A percentile compares a stretch with the other conserved stretches of the same genome.
Evolutionary conservation across 2,329 filamentous ascomycete species (phyloP).

Genomic region (Verticillium albo-atrum): DNA sequence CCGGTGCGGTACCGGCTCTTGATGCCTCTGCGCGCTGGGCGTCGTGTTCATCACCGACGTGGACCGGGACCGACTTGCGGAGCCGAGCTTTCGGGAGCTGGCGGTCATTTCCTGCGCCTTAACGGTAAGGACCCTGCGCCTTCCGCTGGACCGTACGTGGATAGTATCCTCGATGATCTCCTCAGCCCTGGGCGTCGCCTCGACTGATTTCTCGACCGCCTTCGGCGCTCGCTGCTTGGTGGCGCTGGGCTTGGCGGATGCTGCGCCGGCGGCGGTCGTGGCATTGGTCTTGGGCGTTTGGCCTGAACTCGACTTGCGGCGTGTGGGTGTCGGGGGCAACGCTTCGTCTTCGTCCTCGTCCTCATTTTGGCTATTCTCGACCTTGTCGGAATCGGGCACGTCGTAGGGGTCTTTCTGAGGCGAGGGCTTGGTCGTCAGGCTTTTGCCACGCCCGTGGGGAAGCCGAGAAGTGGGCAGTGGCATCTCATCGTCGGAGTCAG

Average conservation of each 20-base stretch:
- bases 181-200: background rate
- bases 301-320: background rate
- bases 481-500: slow-evolving; percentile 16
- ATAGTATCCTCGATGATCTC: slow-evolving; percentile 3
- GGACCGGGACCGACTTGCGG: slow-evolving; percentile 5
- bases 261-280: background rate
- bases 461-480: background rate
- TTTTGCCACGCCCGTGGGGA: background rate
- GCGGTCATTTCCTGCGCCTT: slow-evolving; percentile 7
- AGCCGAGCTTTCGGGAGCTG: slow-evolving; percentile 1
- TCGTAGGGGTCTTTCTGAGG: slow-evolving; percentile 11
- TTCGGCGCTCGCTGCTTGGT: background rate
- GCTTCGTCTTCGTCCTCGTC: background rate
- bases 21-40: slow-evolving; percentile 3
- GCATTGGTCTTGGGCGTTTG: background rate
- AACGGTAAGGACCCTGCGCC: slow-evolving; percentile 9
- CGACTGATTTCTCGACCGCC: background rate
- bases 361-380: slow-evolving; percentile 3
- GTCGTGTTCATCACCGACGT: slow-evolving; percentile 10
- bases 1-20: background rate
- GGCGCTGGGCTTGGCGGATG: background rate
- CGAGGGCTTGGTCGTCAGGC: background rate
- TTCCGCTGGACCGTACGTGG: slow-evolving; percentile 9
- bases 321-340: background rate
- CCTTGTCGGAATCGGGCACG: slow-evolving; percentile 11